Evolutionary conservation across 1,284 basidiomycete genomes (phyloP), one percentile per base, ranked within the genome.

Genomic region (Tilletia caries): DNA sequence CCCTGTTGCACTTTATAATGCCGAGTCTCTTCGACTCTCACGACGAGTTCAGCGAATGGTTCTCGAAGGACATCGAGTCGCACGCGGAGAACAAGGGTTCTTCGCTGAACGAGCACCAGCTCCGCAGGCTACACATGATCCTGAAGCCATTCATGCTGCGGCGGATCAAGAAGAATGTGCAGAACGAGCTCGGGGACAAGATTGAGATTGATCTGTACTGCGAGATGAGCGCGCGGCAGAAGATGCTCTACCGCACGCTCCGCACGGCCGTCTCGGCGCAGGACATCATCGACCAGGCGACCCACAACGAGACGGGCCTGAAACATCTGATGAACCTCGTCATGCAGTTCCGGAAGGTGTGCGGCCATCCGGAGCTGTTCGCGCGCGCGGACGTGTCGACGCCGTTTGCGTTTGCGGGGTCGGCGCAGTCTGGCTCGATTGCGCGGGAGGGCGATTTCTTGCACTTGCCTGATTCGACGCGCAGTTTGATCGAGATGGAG

Each of bases 301-400:
- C 91, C 25, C 92, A 91, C 75, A 93, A 98, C 79, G 92, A 90
- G 33, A 92, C 93, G 75, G 92, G 92, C 48, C 91, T 93, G 65
- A 89, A 92, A 71, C 93, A 93, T 27, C 86, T 99, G 69, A 98
- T 98, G 95, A 99, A 98, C 85, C 88, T 99, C 73, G 95, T 98
- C 74, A 99, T 99, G 96, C 96, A 99, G 84, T 98, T 98, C 87
- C 91, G 96, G 76, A 99, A 99, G 87, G 93, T 98, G 73, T 98
- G 95, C 87, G 98, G 98, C 80, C 96, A 99, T 79, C 96, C 96
- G 0, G 96, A 98, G 83, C 88, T 99, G 54, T 98, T 99, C 81
- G 95, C 98, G 84, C 90, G 96, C 27, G 95, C 95, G 41, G 96
- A 98, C 81, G 95, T 98, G 41, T 88, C 91, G 13, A 92, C 95